A percentile compares a stretch with the other conserved stretches of the same genome.
phyloP scores from a whole-genome alignment of 176 grass and related monocot genomes.

The Chloris gayana region DNA sequence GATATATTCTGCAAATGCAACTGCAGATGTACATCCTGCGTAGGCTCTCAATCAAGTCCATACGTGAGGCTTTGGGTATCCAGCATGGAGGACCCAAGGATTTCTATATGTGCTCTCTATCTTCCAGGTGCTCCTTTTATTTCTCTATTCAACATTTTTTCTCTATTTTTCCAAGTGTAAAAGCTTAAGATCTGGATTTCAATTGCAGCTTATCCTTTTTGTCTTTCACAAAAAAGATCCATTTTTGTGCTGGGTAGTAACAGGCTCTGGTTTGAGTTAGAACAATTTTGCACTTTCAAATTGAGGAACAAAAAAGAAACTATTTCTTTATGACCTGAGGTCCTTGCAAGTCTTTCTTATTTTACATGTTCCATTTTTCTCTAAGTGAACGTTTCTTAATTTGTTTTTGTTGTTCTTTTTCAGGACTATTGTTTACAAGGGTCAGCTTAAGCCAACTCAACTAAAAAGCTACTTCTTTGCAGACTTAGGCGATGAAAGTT shows the following conservation, averaged over 20 bases:
- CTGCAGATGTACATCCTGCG: conserved; percentile 72
- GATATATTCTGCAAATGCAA: background rate
- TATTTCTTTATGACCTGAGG: conserved; percentile 9
- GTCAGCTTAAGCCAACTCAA: conserved; percentile 80
- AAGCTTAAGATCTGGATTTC: conserved; percentile 6
- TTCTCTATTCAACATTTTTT: conserved; percentile 5
- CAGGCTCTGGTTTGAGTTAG: background rate
- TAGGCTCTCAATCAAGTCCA: conserved; percentile 61
- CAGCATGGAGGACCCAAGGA: conserved; percentile 55
- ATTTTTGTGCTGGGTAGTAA: background rate
- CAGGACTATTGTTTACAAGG: conserved; percentile 90
- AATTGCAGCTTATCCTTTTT: background rate
- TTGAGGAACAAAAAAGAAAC: background rate
- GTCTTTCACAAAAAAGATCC: no score
- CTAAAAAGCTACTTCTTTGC: conserved; percentile 78
- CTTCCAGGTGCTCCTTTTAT: conserved; percentile 63
- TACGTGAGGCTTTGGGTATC: conserved; percentile 47
- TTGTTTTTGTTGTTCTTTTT: conserved; percentile 10
- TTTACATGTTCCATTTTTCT: background rate
- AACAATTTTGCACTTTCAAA: background rate
- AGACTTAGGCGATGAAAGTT: conserved; percentile 74
- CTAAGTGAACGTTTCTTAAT: background rate
- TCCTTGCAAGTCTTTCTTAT: background rate
- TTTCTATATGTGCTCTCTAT: conserved; percentile 91
- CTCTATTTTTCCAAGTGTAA: background rate